Base-by-base conservation (phyloP, 2,329 filamentous ascomycete species). In the Cladosporium velox region DNA sequence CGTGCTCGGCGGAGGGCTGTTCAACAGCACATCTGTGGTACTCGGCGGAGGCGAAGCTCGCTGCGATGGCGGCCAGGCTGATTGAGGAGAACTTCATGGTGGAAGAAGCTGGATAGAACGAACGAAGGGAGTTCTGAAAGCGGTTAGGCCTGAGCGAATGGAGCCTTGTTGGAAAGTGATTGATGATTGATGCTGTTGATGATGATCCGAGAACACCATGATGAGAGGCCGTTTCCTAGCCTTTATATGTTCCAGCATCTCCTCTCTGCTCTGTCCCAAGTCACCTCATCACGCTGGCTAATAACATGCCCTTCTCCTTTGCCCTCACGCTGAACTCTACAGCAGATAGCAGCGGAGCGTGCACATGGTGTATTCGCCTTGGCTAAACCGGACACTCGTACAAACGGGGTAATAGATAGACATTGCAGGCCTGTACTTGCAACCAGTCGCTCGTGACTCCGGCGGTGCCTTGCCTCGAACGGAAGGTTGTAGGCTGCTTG, bases 201-300 rank as follows among this genome's bases (percentile, higher is more conserved):
- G 49, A 52, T 52, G 55, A 58, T 58, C 34, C 32, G 55, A 58
- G 34, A 41, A 47, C 41, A 47, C 41, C 55, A 58, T 58, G 55
- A 26, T 41, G 55, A 24, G 32, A 24, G 55, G 26, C 18, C 28
- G 30, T 58, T 24, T 32, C 54, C 34, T 38, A 24, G n/a, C 30
- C 34, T 34, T 38, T 58, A 58, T 58, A 58, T 58, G 21, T 41
- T 24, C 18, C 30, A 21, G 4, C 18, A 26, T 8, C 30, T 26
- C 5, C 10, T 28, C 49, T 52, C 49, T 11, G 15, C 12, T 28
- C 32, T 6, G 51, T 28, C 38, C 7, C 41, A 47, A 11, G n/a
- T 47, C 41, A 47, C n/a, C 41, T 47, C 41, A 47, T 47, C 41
- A 47, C 41, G 41, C 41, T 47, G n/a, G 41, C 41, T 47, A n/a